These are phyloP conservation scores for Keqinozyma sinolaborantium DNA, from an alignment of 1,139 yeast genomes.

Conservation along the genomic window DNA sequence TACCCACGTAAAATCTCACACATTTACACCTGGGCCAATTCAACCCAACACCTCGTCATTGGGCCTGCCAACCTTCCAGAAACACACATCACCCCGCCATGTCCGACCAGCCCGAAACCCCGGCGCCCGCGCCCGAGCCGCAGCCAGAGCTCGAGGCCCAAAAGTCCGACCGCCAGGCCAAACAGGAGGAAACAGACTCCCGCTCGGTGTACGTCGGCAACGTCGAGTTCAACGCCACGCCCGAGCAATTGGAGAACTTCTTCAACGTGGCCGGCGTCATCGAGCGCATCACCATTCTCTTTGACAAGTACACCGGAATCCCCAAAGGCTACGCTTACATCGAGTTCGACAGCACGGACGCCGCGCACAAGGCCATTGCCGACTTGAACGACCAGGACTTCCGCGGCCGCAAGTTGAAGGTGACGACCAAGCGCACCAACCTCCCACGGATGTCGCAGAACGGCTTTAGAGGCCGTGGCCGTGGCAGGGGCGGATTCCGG, in stretches of 20 bases:
- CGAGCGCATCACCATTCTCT: slow-evolving; percentile 38
- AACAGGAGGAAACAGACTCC: slow-evolving; percentile 32
- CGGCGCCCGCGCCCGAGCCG: no score
- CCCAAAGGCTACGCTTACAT: slow-evolving; percentile 48
- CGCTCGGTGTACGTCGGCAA: slow-evolving; percentile 43
- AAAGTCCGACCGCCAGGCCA: slow-evolving; percentile 23
- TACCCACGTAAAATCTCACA: no score
- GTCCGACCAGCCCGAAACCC: no score
- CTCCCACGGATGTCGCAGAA: slow-evolving; percentile 26
- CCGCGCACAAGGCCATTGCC: slow-evolving; percentile 32
- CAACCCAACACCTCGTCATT: no score
- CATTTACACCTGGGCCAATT: no score
- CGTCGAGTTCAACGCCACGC: slow-evolving; percentile 40
- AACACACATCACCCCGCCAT: no score
- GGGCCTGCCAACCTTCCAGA: no score
- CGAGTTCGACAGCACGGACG: slow-evolving; percentile 28
- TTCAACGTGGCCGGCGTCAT: slow-evolving; percentile 33
- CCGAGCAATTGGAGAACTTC: slow-evolving; percentile 38
- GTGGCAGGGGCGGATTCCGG: slow-evolving; percentile 15
- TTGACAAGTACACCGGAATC: slow-evolving; percentile 33
- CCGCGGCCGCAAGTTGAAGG: slow-evolving; percentile 35
- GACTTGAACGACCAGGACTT: slow-evolving; percentile 31
- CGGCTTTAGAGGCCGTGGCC: slow-evolving; percentile 17
- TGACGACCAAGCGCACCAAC: slow-evolving; percentile 38
- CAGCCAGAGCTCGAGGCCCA: no score